A percentile compares a stretch with the other conserved stretches of the same genome.
Conservation (phyloP, 306 rosid species). For the Malus fusca region DNA sequence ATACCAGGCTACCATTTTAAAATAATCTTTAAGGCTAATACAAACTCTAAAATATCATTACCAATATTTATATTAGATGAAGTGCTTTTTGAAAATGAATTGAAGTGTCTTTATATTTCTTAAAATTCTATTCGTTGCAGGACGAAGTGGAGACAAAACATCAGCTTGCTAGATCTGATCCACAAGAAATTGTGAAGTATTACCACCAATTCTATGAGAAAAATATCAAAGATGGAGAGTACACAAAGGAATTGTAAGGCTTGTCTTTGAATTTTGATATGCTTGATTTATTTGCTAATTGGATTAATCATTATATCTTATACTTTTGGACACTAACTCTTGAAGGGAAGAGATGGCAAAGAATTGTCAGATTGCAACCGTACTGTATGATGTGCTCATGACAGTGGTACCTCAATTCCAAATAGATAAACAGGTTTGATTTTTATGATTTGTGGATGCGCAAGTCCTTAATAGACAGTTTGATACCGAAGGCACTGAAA, state of each 20-base stretch:
- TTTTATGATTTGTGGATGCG: constrained; percentile 13
- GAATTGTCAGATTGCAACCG: constrained; percentile 65
- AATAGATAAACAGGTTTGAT: constrained; percentile 51
- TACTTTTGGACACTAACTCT: constrained; percentile 8
- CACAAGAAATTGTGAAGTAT: constrained; percentile 45
- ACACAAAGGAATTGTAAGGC: constrained; percentile 67
- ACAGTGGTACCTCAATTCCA: constrained; percentile 30
- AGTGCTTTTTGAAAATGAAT: background rate
- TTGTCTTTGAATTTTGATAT: constrained; percentile 21
- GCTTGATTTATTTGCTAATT: background rate
- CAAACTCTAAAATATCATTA: background rate
- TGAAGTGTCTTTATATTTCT: background rate
- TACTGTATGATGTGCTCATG: constrained; percentile 69
- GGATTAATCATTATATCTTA: background rate
- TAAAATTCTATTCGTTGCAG: constrained; percentile 35
- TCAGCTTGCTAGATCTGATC: constrained; percentile 29
- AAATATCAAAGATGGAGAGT: constrained; percentile 54
- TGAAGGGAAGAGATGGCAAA: constrained; percentile 93
- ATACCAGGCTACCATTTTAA: background rate
- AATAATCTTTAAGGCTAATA: background rate
- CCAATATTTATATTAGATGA: background rate
- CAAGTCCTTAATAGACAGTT: constrained; percentile 1
- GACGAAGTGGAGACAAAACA: constrained; percentile 38
- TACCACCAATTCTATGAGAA: constrained; percentile 55
- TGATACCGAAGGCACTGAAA: constrained; percentile 6